Evolutionary conservation across 139 green algal genomes (phyloP).

Genomic region (Chlamydomonas sp.): DNA sequence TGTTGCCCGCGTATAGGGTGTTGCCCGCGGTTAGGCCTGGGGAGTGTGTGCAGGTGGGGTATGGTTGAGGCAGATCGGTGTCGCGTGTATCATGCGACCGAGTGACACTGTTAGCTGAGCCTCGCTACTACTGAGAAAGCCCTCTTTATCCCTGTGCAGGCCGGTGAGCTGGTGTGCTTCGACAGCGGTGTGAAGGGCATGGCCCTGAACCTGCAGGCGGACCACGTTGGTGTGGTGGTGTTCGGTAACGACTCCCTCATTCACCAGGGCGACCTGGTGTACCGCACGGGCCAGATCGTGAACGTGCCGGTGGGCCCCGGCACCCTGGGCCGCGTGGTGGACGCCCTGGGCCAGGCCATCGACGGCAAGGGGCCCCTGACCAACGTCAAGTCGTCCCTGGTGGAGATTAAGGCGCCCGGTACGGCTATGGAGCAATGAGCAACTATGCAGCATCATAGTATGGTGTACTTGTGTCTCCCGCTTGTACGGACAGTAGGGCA

Average conservation of each 20-base stretch:
- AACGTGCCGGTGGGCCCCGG: constrained; percentile 89
- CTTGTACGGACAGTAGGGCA: too few species aligned
- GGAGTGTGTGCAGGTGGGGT: neutral
- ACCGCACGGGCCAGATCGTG: constrained; percentile 91
- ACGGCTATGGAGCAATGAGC: neutral
- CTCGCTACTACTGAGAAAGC: neutral
- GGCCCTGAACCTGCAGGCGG: constrained; percentile 91
- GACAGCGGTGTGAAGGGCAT: constrained; percentile 87
- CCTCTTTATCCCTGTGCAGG: constrained; percentile 38
- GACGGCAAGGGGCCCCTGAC: constrained; percentile 87
- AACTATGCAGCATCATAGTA: neutral
- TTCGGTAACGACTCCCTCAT: constrained; percentile 88
- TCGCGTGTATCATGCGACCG: neutral
- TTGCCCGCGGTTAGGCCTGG: neutral
- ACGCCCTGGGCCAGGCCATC: constrained; percentile 88
- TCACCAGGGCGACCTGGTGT: constrained; percentile 87
- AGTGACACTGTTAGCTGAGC: neutral
- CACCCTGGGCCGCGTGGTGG: constrained; percentile 87
- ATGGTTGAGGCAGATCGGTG: neutral
- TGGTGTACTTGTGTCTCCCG: too few species aligned
- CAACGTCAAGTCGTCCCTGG: constrained; percentile 67
- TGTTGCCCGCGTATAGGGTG: constrained; percentile 12
- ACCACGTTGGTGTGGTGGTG: constrained; percentile 94
- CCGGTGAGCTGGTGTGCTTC: constrained; percentile 94
- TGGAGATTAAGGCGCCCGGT: constrained; percentile 88